These are phyloP conservation scores for Cyberlindnera samutprakarnensis DNA, from an alignment of 805 yeast species.

Conservation along the genomic window DNA sequence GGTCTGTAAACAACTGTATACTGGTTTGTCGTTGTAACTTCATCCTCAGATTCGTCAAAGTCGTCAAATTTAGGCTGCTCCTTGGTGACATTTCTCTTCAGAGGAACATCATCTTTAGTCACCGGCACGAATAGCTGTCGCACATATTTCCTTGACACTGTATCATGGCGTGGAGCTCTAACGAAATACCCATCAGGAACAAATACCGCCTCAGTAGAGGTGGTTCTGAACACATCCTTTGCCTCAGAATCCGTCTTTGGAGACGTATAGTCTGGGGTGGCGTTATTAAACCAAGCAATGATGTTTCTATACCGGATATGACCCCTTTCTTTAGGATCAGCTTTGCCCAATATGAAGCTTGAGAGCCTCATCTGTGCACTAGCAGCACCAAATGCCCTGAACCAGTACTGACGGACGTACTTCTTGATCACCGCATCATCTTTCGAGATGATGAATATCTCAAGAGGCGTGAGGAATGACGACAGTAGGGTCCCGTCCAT, in stretches of 20 bases:
- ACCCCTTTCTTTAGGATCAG: slow-evolving; percentile 65
- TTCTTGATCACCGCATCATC: slow-evolving; percentile 18
- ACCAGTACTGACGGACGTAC: slow-evolving; percentile 53
- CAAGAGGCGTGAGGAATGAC: neutral
- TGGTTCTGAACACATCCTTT: slow-evolving; percentile 31
- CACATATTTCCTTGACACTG: slow-evolving; percentile 56
- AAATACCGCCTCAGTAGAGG: slow-evolving; percentile 44
- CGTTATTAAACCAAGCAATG: slow-evolving; percentile 33
- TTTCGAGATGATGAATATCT: neutral
- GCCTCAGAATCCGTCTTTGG: slow-evolving; percentile 51
- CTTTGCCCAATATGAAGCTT: slow-evolving; percentile 66
- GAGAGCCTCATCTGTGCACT: slow-evolving; percentile 61
- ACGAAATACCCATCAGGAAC: slow-evolving; percentile 77
- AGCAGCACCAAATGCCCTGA: slow-evolving; percentile 43
- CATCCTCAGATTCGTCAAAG: slow-evolving; percentile 35
- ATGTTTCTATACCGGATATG: slow-evolving; percentile 46
- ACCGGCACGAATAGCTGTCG: slow-evolving; percentile 74
- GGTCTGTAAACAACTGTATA: slow-evolving; percentile 85
- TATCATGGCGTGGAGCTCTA: slow-evolving; percentile 83
- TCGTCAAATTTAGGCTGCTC: slow-evolving; percentile 27
- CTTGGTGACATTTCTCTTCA: slow-evolving; percentile 26
- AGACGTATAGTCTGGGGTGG: slow-evolving; percentile 45
- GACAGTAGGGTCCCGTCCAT: neutral
- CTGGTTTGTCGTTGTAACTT: slow-evolving; percentile 30
- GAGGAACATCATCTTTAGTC: slow-evolving; percentile 63